Percentiles rank a stretch among this genome's conserved stretches.
Evolutionary conservation across 1,284 basidiomycete genomes (phyloP).

Genomic region (Cryptococcus sp.): DNA sequence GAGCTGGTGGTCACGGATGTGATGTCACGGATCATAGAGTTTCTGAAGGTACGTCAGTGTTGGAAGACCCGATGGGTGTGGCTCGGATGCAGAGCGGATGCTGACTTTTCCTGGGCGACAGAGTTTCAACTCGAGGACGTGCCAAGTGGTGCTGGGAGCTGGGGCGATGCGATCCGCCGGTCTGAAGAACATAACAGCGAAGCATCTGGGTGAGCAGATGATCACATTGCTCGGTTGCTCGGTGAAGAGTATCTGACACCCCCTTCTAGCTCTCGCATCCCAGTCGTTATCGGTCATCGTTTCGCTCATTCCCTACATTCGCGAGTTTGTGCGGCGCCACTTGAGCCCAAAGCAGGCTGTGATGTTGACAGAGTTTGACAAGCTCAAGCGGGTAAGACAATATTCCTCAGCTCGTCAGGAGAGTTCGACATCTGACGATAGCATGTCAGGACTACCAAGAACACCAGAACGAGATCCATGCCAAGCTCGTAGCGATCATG

Average conservation of each 20-base stretch:
- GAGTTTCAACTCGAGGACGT: conserved; percentile 96
- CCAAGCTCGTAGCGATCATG: conserved; percentile 98
- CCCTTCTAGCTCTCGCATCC: conserved; percentile 74
- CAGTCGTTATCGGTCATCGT: conserved; percentile 93
- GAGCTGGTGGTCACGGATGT: conserved; percentile 86
- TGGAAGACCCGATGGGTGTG: neutral
- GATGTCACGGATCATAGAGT: conserved; percentile 91
- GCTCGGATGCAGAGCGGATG: neutral
- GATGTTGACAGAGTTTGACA: conserved; percentile 97
- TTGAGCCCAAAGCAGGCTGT: conserved; percentile 89
- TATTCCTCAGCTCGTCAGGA: neutral
- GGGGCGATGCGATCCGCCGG: conserved; percentile 98
- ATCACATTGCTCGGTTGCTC: conserved; percentile 13
- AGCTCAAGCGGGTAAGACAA: conserved; percentile 76
- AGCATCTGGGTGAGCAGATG: conserved; percentile 79
- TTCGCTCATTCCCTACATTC: conserved; percentile 91
- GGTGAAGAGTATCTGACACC: neutral
- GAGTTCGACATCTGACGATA: neutral
- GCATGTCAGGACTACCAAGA: conserved; percentile 83
- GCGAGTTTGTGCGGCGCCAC: conserved; percentile 89
- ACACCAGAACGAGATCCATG: conserved; percentile 98
- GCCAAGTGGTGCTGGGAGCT: conserved; percentile 95
- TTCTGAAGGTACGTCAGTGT: conserved; percentile 63
- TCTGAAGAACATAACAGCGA: conserved; percentile 96
- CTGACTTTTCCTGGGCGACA: conserved; percentile 13